Percentiles rank a stretch among this genome's conserved stretches.
Conservation (phyloP, 169 alveolate species). For the Plasmodium vivax region DNA sequence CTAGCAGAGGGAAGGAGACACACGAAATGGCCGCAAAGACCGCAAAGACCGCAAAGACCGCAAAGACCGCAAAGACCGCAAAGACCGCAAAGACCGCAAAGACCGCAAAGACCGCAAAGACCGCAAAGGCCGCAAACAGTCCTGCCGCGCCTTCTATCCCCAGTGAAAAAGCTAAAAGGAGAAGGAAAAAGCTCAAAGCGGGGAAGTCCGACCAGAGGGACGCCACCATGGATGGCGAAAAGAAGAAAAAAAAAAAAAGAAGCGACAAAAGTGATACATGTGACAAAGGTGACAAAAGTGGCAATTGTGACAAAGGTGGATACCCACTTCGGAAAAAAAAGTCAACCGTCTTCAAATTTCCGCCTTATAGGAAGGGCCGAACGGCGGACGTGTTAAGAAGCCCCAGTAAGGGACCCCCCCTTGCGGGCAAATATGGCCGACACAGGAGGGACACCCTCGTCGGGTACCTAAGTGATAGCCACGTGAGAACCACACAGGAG, state of each 20-base stretch:
- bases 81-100: too few species aligned
- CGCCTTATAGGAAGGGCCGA: background rate
- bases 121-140: background rate
- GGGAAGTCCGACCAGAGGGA: background rate
- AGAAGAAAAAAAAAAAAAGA: background rate
- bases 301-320: background rate
- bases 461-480: slow-evolving; percentile 29
- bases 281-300: background rate
- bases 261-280: background rate
- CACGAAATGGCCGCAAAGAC: too few species aligned
- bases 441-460: background rate
- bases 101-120: too few species aligned
- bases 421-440: background rate
- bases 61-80: too few species aligned
- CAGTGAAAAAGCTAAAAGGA: background rate
- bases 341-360: background rate
- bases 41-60: too few species aligned
- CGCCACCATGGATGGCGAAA: background rate
- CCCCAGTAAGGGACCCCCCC: background rate
- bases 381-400: background rate
- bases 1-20: background rate
- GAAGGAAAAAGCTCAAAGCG: background rate
- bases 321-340: background rate
- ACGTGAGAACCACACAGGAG: slow-evolving; percentile 25
- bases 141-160: background rate